phyloP scores from a whole-genome alignment of 2,329 filamentous ascomycete genomes.

The Trichoderma aggressivum region DNA sequence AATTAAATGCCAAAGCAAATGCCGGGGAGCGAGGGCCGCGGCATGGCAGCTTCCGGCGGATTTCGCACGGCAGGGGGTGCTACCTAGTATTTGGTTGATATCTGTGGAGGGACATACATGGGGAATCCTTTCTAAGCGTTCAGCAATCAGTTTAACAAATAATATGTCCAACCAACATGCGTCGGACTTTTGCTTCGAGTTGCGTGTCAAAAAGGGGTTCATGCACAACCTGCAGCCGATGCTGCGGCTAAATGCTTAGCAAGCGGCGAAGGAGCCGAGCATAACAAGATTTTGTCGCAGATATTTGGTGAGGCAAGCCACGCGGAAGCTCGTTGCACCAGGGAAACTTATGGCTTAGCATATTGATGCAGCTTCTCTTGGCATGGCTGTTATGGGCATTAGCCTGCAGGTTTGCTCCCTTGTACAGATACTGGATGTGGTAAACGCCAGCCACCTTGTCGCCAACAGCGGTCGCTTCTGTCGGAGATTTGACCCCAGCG shows the following conservation, averaged over 20 bases:
- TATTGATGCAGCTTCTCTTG: not conserved
- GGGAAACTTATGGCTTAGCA: not conserved
- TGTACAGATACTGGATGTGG: not conserved
- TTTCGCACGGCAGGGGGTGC: not conserved
- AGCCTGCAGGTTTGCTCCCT: not conserved
- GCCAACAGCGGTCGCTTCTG: not conserved
- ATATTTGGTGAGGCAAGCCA: not conserved
- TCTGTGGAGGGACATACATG: not conserved
- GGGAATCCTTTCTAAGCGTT: not conserved
- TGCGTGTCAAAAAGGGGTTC: not conserved
- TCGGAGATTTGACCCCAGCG: constrained; percentile 2
- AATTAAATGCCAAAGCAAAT: not conserved
- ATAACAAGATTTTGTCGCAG: not conserved
- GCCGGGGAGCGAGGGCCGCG: not conserved
- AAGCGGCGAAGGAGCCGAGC: not conserved
- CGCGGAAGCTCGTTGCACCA: not conserved
- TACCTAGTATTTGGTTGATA: not conserved
- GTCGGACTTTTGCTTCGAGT: not conserved
- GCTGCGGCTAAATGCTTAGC: not conserved
- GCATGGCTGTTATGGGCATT: not conserved
- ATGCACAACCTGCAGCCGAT: not conserved
- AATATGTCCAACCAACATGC: not conserved
- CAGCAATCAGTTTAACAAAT: not conserved
- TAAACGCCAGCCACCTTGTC: not conserved
- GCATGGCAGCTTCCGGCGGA: not conserved